phyloP scores from a whole-genome alignment of 1,284 basidiomycete species.

The Cystobasidium sp. region DNA sequence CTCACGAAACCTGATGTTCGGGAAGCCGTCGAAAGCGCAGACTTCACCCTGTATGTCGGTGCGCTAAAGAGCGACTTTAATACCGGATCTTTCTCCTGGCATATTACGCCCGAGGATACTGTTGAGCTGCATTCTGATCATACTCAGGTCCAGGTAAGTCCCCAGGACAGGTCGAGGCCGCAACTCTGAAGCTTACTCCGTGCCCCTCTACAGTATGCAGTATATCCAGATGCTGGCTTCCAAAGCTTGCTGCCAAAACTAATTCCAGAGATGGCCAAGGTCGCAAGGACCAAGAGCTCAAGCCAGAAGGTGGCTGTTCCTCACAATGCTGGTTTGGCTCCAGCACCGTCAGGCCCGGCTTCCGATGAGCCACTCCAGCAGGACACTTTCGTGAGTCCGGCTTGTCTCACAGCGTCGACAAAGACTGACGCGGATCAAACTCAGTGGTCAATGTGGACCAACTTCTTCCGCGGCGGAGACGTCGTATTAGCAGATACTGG shows the following conservation, averaged over 20 bases:
- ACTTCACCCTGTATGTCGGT: conserved; percentile 82
- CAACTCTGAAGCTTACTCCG: conserved; percentile 60
- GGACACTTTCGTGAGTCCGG: conserved; percentile 37
- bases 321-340: conserved; percentile 23
- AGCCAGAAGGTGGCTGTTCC: conserved; percentile 34
- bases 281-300: conserved; percentile 17
- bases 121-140: conserved; percentile 81
- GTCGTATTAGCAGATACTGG: conserved; percentile 65
- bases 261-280: conserved; percentile 42
- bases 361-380: conserved; percentile 25
- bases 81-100: conserved; percentile 65
- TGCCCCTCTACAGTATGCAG: conserved; percentile 58
- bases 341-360: conserved; percentile 6
- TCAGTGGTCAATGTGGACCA: conserved; percentile 75
- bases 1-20: conserved; percentile 74
- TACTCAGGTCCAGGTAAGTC: conserved; percentile 63
- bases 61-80: conserved; percentile 78
- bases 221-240: conserved; percentile 61
- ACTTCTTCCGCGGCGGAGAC: conserved; percentile 70
- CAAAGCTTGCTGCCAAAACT: conserved; percentile 59
- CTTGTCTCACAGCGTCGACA: no score
- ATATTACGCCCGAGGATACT: conserved; percentile 49
- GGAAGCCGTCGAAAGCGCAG: conserved; percentile 77
- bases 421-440: neutral
- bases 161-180: conserved; percentile 54